Conservation (phyloP, 768 basidiomycete species). For the Russula dissimulans region DNA sequence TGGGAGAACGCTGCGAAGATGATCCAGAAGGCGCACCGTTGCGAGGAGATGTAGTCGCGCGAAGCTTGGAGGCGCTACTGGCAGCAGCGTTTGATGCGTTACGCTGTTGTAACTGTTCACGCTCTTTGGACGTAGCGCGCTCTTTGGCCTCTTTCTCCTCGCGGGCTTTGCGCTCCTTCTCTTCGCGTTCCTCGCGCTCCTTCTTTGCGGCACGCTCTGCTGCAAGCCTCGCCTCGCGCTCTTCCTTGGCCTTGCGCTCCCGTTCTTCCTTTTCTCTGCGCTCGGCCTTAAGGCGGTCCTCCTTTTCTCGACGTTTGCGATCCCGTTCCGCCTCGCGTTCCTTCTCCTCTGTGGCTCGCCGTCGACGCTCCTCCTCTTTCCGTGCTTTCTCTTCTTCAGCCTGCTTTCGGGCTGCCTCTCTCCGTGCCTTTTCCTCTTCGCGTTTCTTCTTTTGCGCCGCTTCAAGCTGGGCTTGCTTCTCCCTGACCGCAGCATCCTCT, state of each 20-base stretch:
- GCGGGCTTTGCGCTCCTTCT: constrained; percentile 24
- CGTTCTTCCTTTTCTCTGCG: constrained; percentile 47
- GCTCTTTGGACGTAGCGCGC: constrained; percentile 24
- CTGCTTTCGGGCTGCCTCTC: constrained; percentile 67
- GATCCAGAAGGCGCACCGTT: constrained; percentile 39
- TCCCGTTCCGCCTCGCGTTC: constrained; percentile 73
- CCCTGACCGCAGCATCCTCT: constrained; percentile 71
- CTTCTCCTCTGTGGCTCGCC: constrained; percentile 69
- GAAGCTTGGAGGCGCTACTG: constrained; percentile 30
- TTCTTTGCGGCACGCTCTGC: constrained; percentile 50
- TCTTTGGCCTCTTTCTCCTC: constrained; percentile 37
- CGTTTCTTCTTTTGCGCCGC: constrained; percentile 72
- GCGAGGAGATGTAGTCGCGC: constrained; percentile 45
- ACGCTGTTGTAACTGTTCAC: constrained; percentile 29
- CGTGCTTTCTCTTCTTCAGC: constrained; percentile 75
- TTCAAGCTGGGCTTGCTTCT: constrained; percentile 67
- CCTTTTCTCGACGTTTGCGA: constrained; percentile 63
- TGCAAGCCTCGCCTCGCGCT: constrained; percentile 49
- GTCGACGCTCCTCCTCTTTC: constrained; percentile 77
- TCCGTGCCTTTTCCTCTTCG: constrained; percentile 78
- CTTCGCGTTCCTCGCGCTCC: constrained; percentile 45
- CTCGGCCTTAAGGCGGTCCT: constrained; percentile 47
- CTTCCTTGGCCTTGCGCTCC: constrained; percentile 57
- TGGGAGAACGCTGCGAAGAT: constrained; percentile 38
- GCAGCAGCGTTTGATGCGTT: constrained; percentile 21